Conservation (phyloP, 2,329 filamentous ascomycete species). For the Sclerotinia minor region DNA sequence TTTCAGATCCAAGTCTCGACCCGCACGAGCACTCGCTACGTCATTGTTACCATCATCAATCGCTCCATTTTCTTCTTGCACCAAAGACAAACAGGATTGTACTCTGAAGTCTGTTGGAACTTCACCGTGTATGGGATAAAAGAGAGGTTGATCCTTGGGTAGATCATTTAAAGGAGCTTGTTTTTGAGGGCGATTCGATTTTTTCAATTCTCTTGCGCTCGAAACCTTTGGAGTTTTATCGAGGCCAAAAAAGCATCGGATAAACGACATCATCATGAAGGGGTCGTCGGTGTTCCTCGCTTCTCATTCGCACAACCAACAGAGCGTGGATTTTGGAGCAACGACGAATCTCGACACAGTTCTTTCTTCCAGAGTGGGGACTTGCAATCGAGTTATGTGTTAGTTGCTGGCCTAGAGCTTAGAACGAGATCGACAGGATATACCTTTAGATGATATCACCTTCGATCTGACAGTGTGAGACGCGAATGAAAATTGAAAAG, state of each 20-base stretch:
- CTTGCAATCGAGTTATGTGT: background rate
- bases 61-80: slow-evolving; percentile 22
- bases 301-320: background rate
- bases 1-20: slow-evolving; percentile 14
- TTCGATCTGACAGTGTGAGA: slow-evolving; percentile 7
- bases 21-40: slow-evolving; percentile 4
- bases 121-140: slow-evolving; percentile 15
- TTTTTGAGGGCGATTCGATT: slow-evolving; percentile 27
- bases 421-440: slow-evolving; percentile 5
- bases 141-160: slow-evolving; percentile 5
- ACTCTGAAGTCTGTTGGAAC: slow-evolving; percentile 24
- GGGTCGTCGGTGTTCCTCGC: background rate
- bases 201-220: background rate
- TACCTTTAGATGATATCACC: slow-evolving; percentile 22
- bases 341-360: background rate
- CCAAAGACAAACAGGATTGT: slow-evolving; percentile 26
- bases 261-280: slow-evolving; percentile 15
- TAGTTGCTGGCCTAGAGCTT: background rate
- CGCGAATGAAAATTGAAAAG: slow-evolving; percentile 15
- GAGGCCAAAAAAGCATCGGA: slow-evolving; percentile 13
- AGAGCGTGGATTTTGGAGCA: background rate
- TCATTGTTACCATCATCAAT: slow-evolving; percentile 18
- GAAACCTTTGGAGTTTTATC: background rate
- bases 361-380: background rate
- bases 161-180: slow-evolving; percentile 20